Evolutionary conservation across 306 rosid genomes (phyloP), one percentile per base, ranked within the genome.

Genomic region (Casuarina cunninghamiana): DNA sequence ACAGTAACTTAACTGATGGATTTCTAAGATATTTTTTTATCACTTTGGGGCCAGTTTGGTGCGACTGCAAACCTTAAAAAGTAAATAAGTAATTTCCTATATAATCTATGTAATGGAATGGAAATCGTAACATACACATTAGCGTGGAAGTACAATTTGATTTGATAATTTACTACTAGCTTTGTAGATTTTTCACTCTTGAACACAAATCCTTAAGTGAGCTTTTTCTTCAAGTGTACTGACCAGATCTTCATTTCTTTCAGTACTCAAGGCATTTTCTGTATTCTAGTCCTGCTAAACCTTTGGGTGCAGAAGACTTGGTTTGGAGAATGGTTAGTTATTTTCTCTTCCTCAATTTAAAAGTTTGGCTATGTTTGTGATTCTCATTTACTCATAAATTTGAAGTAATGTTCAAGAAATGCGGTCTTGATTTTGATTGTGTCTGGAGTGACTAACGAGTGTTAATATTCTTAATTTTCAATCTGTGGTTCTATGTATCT

Each of bases 271-370:
- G 92, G 81, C 97, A 95, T 85, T 92, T 95, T 83, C 73, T 95
- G 71, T 95, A 86, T 78, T 92, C 97, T 54, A 88, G 83, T 84
- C 98, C 98, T 44, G 97, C 98, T 78, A 97, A 87, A 85, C 94
- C 93, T 1, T 77, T 95, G 91, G 98, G 98, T 81, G 93, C 97
- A 16, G 98, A 92, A 91, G 97, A 95, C 85, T 84, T 95, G 88
- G 93, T 78, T 75, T 95, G 98, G 98, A 91, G 88, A 91, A 92
- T 95, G 98, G 98, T 95, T 84, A 51, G 93, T 79, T 32, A 8
- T 77, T 58, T 51, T 78, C 75, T 78, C 62, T 69, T 81, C 58
- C 16, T 39, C 13, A 0, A 35, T 43, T 48, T 54, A 44, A 26
- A 21, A 51, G 53, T 38, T n/a, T n/a, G 17, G 38, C 5, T 71